These are phyloP conservation scores for Cercospora canescens DNA, from an alignment of 2,329 filamentous ascomycete species.

Conservation along the genomic window DNA sequence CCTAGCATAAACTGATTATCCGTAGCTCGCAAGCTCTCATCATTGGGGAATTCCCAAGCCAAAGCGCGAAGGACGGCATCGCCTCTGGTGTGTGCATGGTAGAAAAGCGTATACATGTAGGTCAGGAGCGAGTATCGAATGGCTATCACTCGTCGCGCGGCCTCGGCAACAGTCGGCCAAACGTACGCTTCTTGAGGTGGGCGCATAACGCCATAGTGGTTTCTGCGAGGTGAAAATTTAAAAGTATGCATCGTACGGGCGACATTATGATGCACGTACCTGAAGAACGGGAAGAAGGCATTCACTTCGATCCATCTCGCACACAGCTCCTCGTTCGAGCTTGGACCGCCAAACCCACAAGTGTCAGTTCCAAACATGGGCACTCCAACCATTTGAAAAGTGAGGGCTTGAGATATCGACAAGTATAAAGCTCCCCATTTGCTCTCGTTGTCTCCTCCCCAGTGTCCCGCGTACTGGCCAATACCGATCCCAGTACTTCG, in stretches of 20 bases:
- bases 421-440: constrained; percentile 31
- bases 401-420: constrained; percentile 30
- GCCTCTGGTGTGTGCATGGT: constrained; percentile 63
- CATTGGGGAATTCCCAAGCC: constrained; percentile 70
- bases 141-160: constrained; percentile 62
- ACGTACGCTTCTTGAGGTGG: constrained; percentile 63
- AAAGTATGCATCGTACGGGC: constrained; percentile 42
- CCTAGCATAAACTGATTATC: constrained; percentile 72
- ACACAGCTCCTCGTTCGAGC: constrained; percentile 27
- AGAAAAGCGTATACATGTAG: constrained; percentile 72
- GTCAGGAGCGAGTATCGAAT: constrained; percentile 70
- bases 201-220: constrained; percentile 10
- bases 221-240: not conserved
- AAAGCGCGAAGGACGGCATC: constrained; percentile 70
- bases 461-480: constrained; percentile 27
- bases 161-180: constrained; percentile 64
- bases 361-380: constrained; percentile 34
- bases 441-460: constrained; percentile 33
- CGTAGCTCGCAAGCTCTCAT: constrained; percentile 61
- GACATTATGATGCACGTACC: constrained; percentile 60
- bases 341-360: constrained; percentile 30
- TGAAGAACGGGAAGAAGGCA: constrained; percentile 75
- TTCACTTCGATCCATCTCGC: constrained; percentile 38
- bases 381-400: constrained; percentile 29
- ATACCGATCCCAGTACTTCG: constrained; percentile 28